Conservation (phyloP, 192 early-diverging fungal genomes). For the Phlyctochytrium planicorne region DNA sequence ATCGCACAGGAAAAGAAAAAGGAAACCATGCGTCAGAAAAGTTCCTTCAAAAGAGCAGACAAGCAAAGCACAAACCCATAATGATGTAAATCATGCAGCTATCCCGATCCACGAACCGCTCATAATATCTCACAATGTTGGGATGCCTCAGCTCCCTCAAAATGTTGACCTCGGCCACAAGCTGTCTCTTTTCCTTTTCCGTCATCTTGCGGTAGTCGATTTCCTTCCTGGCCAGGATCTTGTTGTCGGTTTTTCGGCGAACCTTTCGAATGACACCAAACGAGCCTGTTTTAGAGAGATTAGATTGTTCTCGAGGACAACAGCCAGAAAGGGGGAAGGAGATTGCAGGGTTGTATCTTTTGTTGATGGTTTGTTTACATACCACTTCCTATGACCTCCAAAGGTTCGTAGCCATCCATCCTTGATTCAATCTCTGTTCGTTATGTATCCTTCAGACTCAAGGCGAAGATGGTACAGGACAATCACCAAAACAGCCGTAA, state of each 20-base stretch:
- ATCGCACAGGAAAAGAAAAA: too few relatives aligned
- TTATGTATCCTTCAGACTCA: background rate
- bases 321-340: background rate
- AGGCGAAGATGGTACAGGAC: background rate
- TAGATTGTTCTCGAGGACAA: background rate
- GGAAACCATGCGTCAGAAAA: too few relatives aligned
- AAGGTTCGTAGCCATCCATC: conserved; percentile 60
- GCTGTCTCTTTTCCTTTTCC: conserved; percentile 69
- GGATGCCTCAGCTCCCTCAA: conserved; percentile 69
- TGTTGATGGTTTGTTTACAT: too few relatives aligned
- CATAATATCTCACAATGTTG: conserved; percentile 72
- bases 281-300: conserved; percentile 33
- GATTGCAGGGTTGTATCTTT: too few relatives aligned
- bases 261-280: conserved; percentile 75
- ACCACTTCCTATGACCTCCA: conserved; percentile 66
- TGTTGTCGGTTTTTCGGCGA: conserved; percentile 60
- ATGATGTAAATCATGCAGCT: conserved; percentile 72
- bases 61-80: conserved; percentile 51
- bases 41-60: conserved; percentile 3
- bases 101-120: conserved; percentile 64
- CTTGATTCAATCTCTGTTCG: background rate
- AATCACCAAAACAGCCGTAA: too few relatives aligned
- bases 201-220: conserved; percentile 78
- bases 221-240: conserved; percentile 75
- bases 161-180: conserved; percentile 76